Base-by-base conservation (phyloP, 116 monocot genomes). In the Dioscorea cayenensis region DNA sequence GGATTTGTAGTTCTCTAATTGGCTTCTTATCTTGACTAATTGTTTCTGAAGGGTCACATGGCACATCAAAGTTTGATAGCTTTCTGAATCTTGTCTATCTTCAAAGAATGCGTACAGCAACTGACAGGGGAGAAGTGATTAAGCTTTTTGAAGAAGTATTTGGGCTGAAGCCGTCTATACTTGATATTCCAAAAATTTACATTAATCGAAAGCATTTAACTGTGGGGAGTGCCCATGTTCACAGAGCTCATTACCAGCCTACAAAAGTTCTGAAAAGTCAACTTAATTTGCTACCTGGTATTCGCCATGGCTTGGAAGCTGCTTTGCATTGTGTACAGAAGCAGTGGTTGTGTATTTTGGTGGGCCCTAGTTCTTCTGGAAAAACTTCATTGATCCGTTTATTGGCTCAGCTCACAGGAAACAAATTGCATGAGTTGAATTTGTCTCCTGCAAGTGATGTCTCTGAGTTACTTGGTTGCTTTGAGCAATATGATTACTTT, bases 371-470 rank as follows among this genome's bases (percentile, higher is more conserved):
- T 67, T 89, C 94, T 55, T 89, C 91, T 55, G 99, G 99, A 16
- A 99, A 99, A 71, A 99, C 94, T 10, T 94, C 91, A 21, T 59
- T 91, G 28, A 36, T 94, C 58, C 88, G 91, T 2, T 74, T 91
- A 38, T 87, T 99, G 58, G 86, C 91, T 81, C 85, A 91, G 51
- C 79, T 94, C 13, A 91, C 89, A 27, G 99, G 99, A 68, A 99
- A 94, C 77, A 63, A 73, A 36, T 74, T 94, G 64, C 78, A 85
- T 64, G 99, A 94, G 61, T 70, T 99, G 29, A 99, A 94, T 76
- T 87, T 99, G 48, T 99, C 99, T 36, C 79, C 91, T 50, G 91
- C 80, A 76, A 99, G 94, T 65, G 94, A 99, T 77, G 91, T 99
- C 55, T 89, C 99, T 70, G 99, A 99, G 60, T 79, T 99, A 72